phyloP scores from a whole-genome alignment of 1,284 basidiomycete genomes.

The Phaffia rhodozyma region DNA sequence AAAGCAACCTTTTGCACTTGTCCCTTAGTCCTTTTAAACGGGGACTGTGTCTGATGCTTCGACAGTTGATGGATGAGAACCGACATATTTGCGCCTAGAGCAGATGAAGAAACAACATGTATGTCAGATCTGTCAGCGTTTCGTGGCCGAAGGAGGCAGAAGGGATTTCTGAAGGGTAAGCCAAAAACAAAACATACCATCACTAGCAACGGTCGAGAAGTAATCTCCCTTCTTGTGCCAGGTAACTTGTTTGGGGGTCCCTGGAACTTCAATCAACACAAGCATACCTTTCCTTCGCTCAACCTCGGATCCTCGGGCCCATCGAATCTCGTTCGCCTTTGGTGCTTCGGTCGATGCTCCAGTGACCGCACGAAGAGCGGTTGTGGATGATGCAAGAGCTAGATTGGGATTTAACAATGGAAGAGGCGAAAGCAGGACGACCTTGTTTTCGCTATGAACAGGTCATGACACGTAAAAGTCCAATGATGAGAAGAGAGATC shows the following conservation, averaged over 20 bases:
- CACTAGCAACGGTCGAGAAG: conserved; percentile 62
- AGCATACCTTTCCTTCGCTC: conserved; percentile 42
- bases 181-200: conserved; percentile 32
- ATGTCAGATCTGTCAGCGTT: neutral
- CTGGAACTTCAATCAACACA: conserved; percentile 47
- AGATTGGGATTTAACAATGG: conserved; percentile 40
- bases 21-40: conserved; percentile 90
- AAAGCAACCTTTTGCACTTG: conserved; percentile 82
- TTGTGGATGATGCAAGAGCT: conserved; percentile 45
- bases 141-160: neutral
- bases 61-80: conserved; percentile 78
- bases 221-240: conserved; percentile 98
- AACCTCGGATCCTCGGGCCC: conserved; percentile 39
- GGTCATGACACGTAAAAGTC: conserved; percentile 19
- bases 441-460: conserved; percentile 53
- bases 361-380: conserved; percentile 45
- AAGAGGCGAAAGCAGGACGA: conserved; percentile 71
- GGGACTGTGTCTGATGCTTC: conserved; percentile 88
- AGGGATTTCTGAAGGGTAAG: neutral
- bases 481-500: neutral
- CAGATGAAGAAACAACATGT: neutral
- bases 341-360: conserved; percentile 29
- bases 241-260: conserved; percentile 66
- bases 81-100: conserved; percentile 33
- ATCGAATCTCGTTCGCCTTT: conserved; percentile 38